Evolutionary conservation across 495 filamentous ascomycete genomes (phyloP), one percentile per base, ranked within the genome.

Genomic region (Penicillium coprophilum): DNA sequence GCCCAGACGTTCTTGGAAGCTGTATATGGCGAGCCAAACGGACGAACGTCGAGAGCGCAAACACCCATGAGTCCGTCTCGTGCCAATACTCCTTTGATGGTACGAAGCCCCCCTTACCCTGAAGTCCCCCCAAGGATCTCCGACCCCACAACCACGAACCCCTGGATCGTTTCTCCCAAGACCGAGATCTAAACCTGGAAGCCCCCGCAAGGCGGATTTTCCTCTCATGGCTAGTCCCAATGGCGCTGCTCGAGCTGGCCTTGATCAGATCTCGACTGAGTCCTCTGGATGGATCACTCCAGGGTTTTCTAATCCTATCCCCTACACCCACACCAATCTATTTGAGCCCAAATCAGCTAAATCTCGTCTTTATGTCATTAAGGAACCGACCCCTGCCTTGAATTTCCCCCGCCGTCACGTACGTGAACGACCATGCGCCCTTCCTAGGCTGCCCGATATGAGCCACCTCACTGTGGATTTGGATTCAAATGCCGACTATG

Each of bases 1-100:
- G 91, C 92, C 7, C 77, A 85, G 1, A 71, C 79, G 12, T 97
- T 95, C 69, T 80, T 96, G 49, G 92, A 96, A 54, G 85, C 77
- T 13, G 82, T 92, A 19, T 96, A 90, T 57, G 80, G 80, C 28
- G 89, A 93, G 60, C 72, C 77, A n/a, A 68, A 73, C 24, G 79
- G 83, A 55, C 77, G 80, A 51, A 83, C 78, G 52, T 90, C 90
- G 8, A 81, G 90, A 71, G 89, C 89, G 17, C 82, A 83, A 34
- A 96, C 92, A 20, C 91, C 91, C 55, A 87, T 92, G 86, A 79
- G 88, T 65, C 71, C 72, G n/a, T 75, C 71, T 49, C 72, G 77
- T 56, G 71, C 74, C 23, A 62, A 78, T 53, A 80, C 77, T 12
- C 77, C 77, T 40, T 62, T 75, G 48, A 69, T 65, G 71, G 76